A percentile compares a stretch with the other conserved stretches of the same genome.
These are phyloP conservation scores for Daucus carota DNA, from an alignment of 129 eudicot species.

Conservation along the genomic window DH1_v3.0 NC_030385.2:8692001-8692500, in stretches of 20 bases:
- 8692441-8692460: constrained; percentile 86
- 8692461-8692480: constrained; percentile 85
- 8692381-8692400: constrained; percentile 84
- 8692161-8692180: background rate
- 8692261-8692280: too few species aligned
- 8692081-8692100: constrained; percentile 17
- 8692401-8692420: constrained; percentile 77
- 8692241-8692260: too few species aligned
- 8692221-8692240: background rate
- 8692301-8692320: too few species aligned
- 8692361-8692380: constrained; percentile 3
- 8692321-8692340: too few species aligned
- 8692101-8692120: background rate
- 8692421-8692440: constrained; percentile 97
- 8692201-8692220: background rate
- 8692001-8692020: constrained; percentile 77
- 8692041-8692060: constrained; percentile 83
- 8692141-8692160: background rate
- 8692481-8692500: constrained; percentile 85
- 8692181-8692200: background rate
- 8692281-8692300: too few species aligned
- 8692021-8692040: constrained; percentile 90
- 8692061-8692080: constrained; percentile 74
- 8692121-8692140: background rate
- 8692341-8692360: background rate